Base-by-base conservation (phyloP, 208 protist species). In the Crithidia bombi region DNA sequence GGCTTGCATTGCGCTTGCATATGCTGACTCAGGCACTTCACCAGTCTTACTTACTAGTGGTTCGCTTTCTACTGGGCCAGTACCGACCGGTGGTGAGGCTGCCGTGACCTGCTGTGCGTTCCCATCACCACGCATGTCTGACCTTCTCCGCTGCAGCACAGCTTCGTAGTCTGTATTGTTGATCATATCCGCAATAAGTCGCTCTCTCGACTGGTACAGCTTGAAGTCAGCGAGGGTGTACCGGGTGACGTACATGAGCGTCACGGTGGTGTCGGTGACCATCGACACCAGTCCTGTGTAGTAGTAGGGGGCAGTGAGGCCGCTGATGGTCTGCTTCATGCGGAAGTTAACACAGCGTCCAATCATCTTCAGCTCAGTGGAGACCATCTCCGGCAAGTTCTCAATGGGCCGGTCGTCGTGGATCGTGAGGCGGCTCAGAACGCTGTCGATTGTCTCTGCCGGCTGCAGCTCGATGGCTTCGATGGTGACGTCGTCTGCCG, bases 311-410 rank as follows among this genome's bases (percentile, higher is more conserved):
- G 69, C 56, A 10, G 26, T 65, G 26, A 87, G 67, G 15, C 68
- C 76, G 26, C 74, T 58, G 25, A 87, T 62, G 3, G 50, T 73
- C 15, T 82, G 81, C 44, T 91, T 84, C 21, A 75, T 78, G 0
- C 56, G 38, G 68, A 94, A 82, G 7, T 62, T 84, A 19, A 94
- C 83, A 52, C 76, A 83, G n/a, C 85, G 82, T 5, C 89, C 89
- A 55, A 94, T 94, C 28, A 94, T 73, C 56, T 87, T 87, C 30
- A 94, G 72, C 65, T 94, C 85, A 1, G 82, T 73, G 28, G 76
- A 73, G 3, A 50, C 30, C 28, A 94, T 59, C 10, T 61, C 7
- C 15, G 90, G 90, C 36, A 95, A 36, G 44, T 95, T 82, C 41
- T 84, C 75, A 46, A 91, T 88, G 1, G 85, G 77, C 5, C 46